phyloP scores from a whole-genome alignment of 306 rosid species.

The Luffa acutangula region DNA sequence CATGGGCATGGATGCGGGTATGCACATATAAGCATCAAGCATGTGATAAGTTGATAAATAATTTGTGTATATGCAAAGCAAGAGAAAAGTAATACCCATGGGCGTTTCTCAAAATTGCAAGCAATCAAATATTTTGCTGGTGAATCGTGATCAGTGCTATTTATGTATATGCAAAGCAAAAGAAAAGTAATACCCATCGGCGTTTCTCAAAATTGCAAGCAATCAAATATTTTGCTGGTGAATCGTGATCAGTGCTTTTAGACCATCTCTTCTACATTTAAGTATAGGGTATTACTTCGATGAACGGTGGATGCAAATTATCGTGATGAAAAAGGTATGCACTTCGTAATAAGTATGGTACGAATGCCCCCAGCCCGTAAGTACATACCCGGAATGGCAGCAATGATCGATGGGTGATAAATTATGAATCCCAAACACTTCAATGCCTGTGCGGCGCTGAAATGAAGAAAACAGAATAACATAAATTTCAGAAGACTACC shows the following conservation, averaged over 20 bases:
- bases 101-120: neutral
- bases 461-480: neutral
- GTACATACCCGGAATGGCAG: conserved; percentile 34
- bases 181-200: neutral
- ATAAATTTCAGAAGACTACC: neutral
- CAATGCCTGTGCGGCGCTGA: conserved; percentile 64
- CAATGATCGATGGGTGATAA: conserved; percentile 49
- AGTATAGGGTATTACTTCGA: neutral
- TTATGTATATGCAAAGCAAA: neutral
- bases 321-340: neutral
- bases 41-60: neutral
- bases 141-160: no score
- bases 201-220: neutral
- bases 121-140: neutral
- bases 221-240: neutral
- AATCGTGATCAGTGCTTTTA: neutral
- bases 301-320: neutral
- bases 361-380: neutral
- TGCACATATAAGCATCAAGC: neutral
- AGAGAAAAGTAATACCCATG: neutral
- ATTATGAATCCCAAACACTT: conserved; percentile 83
- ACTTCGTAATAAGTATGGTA: neutral
- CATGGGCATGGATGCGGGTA: neutral
- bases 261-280: neutral
- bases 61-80: neutral